A percentile compares a stretch with the other conserved stretches of the same genome.
phyloP scores from a whole-genome alignment of 306 rosid genomes.

The Cicer pinnatifidum region DNA sequence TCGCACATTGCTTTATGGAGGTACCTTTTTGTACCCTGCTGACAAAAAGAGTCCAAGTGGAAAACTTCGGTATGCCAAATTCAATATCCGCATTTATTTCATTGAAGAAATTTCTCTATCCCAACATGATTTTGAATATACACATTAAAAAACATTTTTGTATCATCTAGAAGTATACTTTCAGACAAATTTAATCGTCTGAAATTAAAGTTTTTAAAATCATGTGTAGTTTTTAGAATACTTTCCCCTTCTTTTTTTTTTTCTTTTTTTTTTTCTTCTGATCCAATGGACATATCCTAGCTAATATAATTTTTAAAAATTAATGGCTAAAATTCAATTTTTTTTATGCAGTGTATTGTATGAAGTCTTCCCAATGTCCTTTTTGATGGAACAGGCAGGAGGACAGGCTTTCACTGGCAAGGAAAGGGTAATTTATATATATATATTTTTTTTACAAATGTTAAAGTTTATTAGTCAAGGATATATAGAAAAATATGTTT shows the following conservation, averaged over 20 bases:
- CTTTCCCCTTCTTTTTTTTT: no score
- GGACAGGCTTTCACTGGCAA: conserved; percentile 95
- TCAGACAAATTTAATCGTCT: no score
- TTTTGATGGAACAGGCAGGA: conserved; percentile 96
- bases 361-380: conserved; percentile 98
- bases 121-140: no score
- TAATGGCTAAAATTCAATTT: conserved; percentile 3
- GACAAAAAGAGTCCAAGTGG: conserved; percentile 98
- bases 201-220: no score
- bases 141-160: no score
- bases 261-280: no score
- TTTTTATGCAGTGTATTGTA: conserved; percentile 70
- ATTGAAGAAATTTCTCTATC: no score
- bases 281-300: neutral
- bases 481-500: neutral
- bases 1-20: conserved; percentile 97
- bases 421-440: conserved; percentile 59
- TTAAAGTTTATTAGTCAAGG: neutral
- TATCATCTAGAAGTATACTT: no score
- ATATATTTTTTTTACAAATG: neutral
- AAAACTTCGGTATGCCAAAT: conserved; percentile 78
- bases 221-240: no score
- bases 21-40: conserved; percentile 93
- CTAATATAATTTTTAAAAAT: conserved; percentile 9
- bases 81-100: neutral